Evolutionary conservation across 1,284 basidiomycete genomes (phyloP), one percentile per base, ranked within the genome.

Genomic region (Phylloporus gajari): DNA sequence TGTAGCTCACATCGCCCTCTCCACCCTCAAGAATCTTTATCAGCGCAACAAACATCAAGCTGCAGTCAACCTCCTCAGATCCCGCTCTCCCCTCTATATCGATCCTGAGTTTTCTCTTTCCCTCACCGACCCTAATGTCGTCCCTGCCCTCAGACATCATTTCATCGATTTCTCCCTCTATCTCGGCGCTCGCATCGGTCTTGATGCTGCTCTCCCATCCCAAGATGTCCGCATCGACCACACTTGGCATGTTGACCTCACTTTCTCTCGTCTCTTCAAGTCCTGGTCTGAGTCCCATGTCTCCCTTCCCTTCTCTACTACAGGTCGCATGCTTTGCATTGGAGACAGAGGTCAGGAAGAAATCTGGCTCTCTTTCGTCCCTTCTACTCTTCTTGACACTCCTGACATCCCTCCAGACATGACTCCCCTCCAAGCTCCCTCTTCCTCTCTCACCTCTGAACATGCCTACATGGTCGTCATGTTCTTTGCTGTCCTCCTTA

Each of bases 131-230:
- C 46, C 7, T 9, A 48, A 48, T 23, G 12, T 25, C 46, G 23
- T 48, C 46, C 46, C 46, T 23, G 15, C 46, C 46, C 5, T 48
- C 23, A 48, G 46, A 48, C 46, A 48, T 1, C 64, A 74, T 27
- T 75, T 64, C 30, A 17, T 75, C 4, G 65, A 74, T 51, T 74
- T 62, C n/a, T 3, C 46, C 5, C 61, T 74, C 3, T 74, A 48
- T 13, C 51, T 74, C 5, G 51, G 73, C 1, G 8, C 32, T 15
- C 25, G 59, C 0, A 5, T 73, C 1, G 72, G 72, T 2, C n/a
- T 73, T 3, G 68, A 73, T 9, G 61, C 73, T 0, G 5, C 44
- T 3, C 72, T 73, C 12, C 72, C 72, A 1, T 27, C 68, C 3
- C 46, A 65, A 48, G 7, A 46, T 7, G 21, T 25, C 17, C 17